Conservation (phyloP, 495 filamentous ascomycete genomes). For the Neurospora intermedia region DNA sequence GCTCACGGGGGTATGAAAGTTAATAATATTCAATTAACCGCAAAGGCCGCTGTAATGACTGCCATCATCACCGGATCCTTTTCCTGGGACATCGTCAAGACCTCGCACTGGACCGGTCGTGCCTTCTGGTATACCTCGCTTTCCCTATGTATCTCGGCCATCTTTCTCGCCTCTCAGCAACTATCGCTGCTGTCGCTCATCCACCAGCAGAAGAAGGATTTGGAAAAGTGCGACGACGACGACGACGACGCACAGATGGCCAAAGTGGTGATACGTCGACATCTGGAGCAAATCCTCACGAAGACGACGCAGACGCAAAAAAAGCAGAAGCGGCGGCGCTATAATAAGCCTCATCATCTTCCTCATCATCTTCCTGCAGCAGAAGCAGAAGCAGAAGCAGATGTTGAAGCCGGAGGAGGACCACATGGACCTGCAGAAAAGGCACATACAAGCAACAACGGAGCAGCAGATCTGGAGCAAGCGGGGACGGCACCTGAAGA, state of each 20-base stretch:
- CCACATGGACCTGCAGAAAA: background rate
- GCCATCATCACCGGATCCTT: slow-evolving; percentile 3
- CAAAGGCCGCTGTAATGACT: background rate
- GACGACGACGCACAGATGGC: background rate
- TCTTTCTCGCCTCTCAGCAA: slow-evolving; percentile 1
- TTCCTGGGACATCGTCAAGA: background rate
- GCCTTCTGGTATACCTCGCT: slow-evolving; percentile 4
- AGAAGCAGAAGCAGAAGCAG: no score
- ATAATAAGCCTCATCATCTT: no score
- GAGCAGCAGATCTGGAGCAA: background rate
- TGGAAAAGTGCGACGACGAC: background rate
- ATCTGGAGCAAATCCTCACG: slow-evolving; percentile 1
- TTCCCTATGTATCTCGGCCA: background rate
- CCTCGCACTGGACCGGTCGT: slow-evolving; percentile 1
- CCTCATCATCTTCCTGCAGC: background rate
- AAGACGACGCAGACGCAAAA: no score
- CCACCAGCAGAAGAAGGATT: background rate
- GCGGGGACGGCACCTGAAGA: no score
- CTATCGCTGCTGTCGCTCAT: background rate
- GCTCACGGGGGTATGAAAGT: no score
- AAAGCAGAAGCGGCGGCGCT: no score
- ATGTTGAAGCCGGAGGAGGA: background rate
- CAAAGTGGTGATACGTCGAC: background rate
- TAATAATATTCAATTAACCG: no score
- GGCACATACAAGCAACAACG: background rate